Evolutionary conservation across 2,329 filamentous ascomycete species (phyloP).

Genomic region (Westerdykella aurantiaca): DNA sequence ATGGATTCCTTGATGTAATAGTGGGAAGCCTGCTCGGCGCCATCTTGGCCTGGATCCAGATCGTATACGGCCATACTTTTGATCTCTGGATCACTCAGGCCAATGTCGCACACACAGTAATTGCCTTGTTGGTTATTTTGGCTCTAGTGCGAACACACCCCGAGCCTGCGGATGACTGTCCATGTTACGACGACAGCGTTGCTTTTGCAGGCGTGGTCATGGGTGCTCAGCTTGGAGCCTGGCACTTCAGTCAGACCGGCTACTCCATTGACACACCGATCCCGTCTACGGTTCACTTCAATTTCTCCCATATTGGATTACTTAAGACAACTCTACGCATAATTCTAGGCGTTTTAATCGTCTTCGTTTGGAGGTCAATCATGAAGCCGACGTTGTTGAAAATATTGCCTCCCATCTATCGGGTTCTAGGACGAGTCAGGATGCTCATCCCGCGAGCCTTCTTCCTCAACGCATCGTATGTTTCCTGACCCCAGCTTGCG

Average conservation of each 20-base stretch:
- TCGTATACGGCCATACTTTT: constrained; percentile 52
- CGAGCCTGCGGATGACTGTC: constrained; percentile 93
- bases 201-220: constrained; percentile 88
- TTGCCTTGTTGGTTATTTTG: constrained; percentile 62
- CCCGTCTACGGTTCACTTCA: constrained; percentile 58
- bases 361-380: constrained; percentile 84
- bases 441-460: constrained; percentile 80
- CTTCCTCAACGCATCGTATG: constrained; percentile 76
- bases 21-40: constrained; percentile 74
- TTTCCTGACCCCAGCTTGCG: constrained; percentile 3
- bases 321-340: constrained; percentile 61
- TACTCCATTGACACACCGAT: constrained; percentile 50
- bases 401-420: constrained; percentile 77
- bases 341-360: constrained; percentile 70
- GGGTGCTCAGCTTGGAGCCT: constrained; percentile 74
- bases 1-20: constrained; percentile 88
- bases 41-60: constrained; percentile 53
- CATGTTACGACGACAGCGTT: constrained; percentile 94
- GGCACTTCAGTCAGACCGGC: constrained; percentile 65
- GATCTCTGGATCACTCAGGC: constrained; percentile 61
- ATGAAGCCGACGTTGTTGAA: constrained; percentile 81
- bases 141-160: constrained; percentile 83
- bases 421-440: constrained; percentile 72
- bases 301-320: constrained; percentile 61
- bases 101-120: constrained; percentile 55